Evolutionary conservation across 768 basidiomycete genomes (phyloP), one percentile per base, ranked within the genome.

Genomic region (Hysterangium stoloniferum): DNA sequence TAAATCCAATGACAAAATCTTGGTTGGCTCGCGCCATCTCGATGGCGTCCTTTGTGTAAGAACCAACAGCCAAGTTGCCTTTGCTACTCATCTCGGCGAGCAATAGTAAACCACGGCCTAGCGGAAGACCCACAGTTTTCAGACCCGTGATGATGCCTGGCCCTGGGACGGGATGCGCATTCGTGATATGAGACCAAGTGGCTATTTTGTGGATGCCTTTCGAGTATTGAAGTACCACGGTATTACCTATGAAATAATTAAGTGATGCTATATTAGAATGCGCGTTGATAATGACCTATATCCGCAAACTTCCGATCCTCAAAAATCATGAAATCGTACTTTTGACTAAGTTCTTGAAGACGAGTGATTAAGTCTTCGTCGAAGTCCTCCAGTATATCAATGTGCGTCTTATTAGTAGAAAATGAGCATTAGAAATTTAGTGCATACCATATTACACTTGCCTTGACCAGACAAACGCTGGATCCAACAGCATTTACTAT

Each of bases 241-340:
- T 98, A 68, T 97, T 97, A 37, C 96, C 96, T 99, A 58, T 9
- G 6, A 19, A 6, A 53, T 44, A 37, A 31, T 35, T 6, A 50
- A 43, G 15, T 40, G 28, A 22, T 29, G 45, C 8, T 35, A 17
- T 13, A 41, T 6, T 15, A 45, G 25, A 29, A 28, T 24, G 22
- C 13, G 31, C 33, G 33, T 17, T 6, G 29, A 20, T n/a, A 12
- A 29, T 59, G 55, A 93, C 95, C 95, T 46, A 99, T 98, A 66
- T 99, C 96, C 4, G 96, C 95, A 60, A 99, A 99, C 67, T 99
- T 99, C 57, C 96, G 76, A 71, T 99, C 96, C 70, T 98, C 96
- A 59, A 98, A 99, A 59, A 97, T 93, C 46, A 95, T 66, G 69
- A 98, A 99, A 61, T 96, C 90, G 56, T 96, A 81, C 63, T 86